Conservation (phyloP, 495 filamentous ascomycete species). For the Penicillium roqueforti region DNA sequence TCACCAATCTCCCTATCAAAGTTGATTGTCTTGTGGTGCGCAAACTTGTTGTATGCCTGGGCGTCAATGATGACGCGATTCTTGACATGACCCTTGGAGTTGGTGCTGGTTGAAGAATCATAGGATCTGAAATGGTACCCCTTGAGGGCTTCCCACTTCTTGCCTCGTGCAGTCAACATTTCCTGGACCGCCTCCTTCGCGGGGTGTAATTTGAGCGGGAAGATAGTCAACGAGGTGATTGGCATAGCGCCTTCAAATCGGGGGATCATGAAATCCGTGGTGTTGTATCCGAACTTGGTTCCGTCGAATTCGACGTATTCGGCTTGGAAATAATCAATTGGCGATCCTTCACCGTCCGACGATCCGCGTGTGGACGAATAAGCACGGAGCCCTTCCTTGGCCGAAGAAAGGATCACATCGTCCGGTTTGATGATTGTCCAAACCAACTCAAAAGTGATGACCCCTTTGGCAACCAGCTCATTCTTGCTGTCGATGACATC, state of each 20-base stretch:
- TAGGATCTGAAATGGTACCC: conserved; percentile 62
- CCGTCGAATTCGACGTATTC: conserved; percentile 60
- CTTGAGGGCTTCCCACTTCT: conserved; percentile 48
- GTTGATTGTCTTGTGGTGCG: conserved; percentile 23
- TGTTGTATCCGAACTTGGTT: conserved; percentile 49
- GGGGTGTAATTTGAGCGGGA: conserved; percentile 54
- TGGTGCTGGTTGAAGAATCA: conserved; percentile 39
- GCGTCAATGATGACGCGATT: conserved; percentile 55
- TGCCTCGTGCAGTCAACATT: conserved; percentile 43
- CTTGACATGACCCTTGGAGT: conserved; percentile 33
- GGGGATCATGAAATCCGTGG: conserved; percentile 39
- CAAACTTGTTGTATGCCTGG: conserved; percentile 34
- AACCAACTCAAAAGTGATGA: conserved; percentile 55
- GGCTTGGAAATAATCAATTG: conserved; percentile 17
- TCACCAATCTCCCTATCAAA: conserved; percentile 10
- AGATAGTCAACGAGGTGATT: conserved; percentile 52
- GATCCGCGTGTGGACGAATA: conserved; percentile 24
- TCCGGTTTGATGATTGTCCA: conserved; percentile 56
- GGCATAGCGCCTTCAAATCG: conserved; percentile 52
- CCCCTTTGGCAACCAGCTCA: conserved; percentile 53
- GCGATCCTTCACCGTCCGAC: not conserved
- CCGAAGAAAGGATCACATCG: conserved; percentile 33
- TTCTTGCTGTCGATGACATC: conserved; percentile 52
- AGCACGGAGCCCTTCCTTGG: conserved; percentile 35
- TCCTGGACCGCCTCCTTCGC: conserved; percentile 24